These are phyloP conservation scores for Austroboletus niveus DNA, from an alignment of 1,284 basidiomycete species.

Conservation along the genomic window DNA sequence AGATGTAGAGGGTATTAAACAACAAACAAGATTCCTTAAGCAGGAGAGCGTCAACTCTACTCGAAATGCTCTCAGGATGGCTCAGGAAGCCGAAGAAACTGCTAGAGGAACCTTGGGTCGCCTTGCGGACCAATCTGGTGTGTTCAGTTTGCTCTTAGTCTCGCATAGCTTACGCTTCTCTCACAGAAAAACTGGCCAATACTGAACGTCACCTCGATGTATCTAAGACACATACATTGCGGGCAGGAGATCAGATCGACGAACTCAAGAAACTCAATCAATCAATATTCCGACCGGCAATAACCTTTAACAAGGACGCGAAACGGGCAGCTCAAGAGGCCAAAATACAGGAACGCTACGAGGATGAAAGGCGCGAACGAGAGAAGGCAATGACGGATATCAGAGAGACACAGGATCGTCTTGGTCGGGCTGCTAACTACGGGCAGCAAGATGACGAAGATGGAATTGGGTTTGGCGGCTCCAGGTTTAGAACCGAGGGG, in stretches of 20 bases:
- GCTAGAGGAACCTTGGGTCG: conserved; percentile 83
- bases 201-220: conserved; percentile 96
- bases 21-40: conserved; percentile 88
- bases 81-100: conserved; percentile 94
- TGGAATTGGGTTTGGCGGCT: conserved; percentile 33
- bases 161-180: background rate
- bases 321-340: conserved; percentile 91
- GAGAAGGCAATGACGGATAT: conserved; percentile 86
- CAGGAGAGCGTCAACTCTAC: conserved; percentile 92
- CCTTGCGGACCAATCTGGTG: conserved; percentile 95
- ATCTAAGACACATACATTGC: conserved; percentile 84
- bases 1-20: conserved; percentile 95
- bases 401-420: conserved; percentile 81
- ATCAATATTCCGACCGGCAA: conserved; percentile 92
- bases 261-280: conserved; percentile 93
- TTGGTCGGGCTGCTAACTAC: conserved; percentile 74
- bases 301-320: conserved; percentile 87
- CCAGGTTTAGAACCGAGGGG: conserved; percentile 46
- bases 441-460: conserved; percentile 48
- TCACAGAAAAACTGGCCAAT: conserved; percentile 82
- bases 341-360: conserved; percentile 85
- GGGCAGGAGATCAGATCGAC: conserved; percentile 91
- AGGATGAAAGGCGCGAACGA: conserved; percentile 85
- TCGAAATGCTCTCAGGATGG: conserved; percentile 90
- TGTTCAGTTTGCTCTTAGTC: conserved; percentile 23